phyloP scores from a whole-genome alignment of 225 moss, liverwort and hornwort species.

The Bryum argenteum region DNA sequence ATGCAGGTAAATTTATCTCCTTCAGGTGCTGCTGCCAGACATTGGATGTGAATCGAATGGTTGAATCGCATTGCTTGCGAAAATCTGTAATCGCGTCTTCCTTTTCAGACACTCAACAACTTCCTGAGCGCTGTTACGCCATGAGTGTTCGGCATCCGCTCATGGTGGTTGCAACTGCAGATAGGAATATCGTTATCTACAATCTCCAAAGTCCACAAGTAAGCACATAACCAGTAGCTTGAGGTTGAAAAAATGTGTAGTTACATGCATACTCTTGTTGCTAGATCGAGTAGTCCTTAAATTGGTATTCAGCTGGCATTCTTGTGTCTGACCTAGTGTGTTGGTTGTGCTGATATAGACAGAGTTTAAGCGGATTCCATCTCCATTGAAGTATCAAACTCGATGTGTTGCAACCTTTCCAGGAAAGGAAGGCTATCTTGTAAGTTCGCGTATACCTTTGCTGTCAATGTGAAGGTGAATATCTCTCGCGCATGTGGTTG shows the following conservation, averaged over 20 bases:
- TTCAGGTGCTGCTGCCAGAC: background rate
- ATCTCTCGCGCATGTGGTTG: slow-evolving; percentile 5
- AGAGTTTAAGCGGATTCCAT: slow-evolving; percentile 81
- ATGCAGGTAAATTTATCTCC: slow-evolving; percentile 28
- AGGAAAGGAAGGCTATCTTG: slow-evolving; percentile 90
- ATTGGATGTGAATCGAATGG: too few species aligned
- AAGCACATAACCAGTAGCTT: slow-evolving; percentile 27
- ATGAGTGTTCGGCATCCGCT: slow-evolving; percentile 99
- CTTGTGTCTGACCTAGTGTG: slow-evolving; percentile 17
- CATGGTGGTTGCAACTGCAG: slow-evolving; percentile 98
- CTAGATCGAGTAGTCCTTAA: too few species aligned
- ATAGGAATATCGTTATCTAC: slow-evolving; percentile 87
- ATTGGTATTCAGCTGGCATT: too few species aligned
- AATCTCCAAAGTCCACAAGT: slow-evolving; percentile 94
- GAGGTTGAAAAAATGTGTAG: too few species aligned
- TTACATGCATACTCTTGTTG: too few species aligned
- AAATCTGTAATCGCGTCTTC: too few species aligned
- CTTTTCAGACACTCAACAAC: slow-evolving; percentile 93
- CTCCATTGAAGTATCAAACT: slow-evolving; percentile 96
- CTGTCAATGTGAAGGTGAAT: background rate
- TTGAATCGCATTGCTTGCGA: too few species aligned
- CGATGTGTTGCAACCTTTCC: slow-evolving; percentile 94
- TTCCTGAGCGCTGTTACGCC: slow-evolving; percentile 85
- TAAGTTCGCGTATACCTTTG: slow-evolving; percentile 31
- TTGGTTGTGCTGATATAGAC: slow-evolving; percentile 53